Evolutionary conservation across 345 rosid genomes (phyloP).

Genomic region (Triadica sebifera): DNA sequence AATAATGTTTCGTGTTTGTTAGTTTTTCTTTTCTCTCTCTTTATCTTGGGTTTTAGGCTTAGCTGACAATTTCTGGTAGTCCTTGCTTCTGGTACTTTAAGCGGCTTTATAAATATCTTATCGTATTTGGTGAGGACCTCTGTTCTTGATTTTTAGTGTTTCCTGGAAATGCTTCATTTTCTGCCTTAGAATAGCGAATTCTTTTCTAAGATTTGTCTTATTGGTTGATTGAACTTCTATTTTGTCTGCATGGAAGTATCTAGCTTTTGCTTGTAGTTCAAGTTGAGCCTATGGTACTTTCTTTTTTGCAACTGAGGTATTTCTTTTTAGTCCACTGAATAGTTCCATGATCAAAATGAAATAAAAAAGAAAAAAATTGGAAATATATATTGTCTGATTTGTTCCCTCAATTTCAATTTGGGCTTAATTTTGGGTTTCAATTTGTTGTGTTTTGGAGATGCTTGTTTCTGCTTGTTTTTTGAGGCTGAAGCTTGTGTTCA

Average conservation of each 20-base stretch:
- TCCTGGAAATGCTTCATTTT: neutral
- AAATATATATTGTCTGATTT: neutral
- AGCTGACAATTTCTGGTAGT: neutral
- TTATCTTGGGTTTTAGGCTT: too few relatives aligned
- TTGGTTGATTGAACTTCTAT: neutral
- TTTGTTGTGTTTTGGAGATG: neutral
- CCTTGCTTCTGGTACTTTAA: neutral
- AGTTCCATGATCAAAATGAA: neutral
- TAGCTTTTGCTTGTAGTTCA: neutral
- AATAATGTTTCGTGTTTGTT: too few relatives aligned
- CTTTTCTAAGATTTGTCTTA: too few relatives aligned
- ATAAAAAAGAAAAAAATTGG: neutral
- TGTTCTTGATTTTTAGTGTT: neutral
- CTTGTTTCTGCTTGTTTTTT: neutral
- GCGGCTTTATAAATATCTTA: neutral
- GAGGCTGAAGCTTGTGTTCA: neutral
- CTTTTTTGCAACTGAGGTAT: neutral
- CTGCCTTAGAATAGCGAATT: neutral
- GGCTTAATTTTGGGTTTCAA: neutral
- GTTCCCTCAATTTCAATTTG: neutral
- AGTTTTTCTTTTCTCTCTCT: too few relatives aligned
- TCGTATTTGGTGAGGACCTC: neutral
- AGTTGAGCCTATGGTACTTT: neutral
- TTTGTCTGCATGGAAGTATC: neutral
- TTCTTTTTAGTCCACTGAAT: neutral